phyloP scores from a whole-genome alignment of 1,284 basidiomycete species.

The Ceratobasidium sp. region DNA sequence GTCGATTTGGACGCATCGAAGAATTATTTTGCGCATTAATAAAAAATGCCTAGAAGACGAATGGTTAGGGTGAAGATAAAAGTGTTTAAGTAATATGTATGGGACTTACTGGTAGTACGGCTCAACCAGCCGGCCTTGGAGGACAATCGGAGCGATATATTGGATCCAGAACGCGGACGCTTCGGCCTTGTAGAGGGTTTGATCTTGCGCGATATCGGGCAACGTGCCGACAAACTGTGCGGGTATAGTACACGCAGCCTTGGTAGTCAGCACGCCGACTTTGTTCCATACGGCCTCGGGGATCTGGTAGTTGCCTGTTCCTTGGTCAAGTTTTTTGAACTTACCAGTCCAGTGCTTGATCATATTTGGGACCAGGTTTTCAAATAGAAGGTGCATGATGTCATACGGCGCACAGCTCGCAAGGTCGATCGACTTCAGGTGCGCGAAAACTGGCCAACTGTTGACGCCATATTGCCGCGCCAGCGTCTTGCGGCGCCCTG shows the following conservation, averaged over 20 bases:
- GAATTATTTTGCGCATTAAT: conserved; percentile 28
- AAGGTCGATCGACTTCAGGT: conserved; percentile 33
- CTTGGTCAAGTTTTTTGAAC: conserved; percentile 40
- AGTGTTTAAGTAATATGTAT: no score
- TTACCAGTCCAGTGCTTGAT: conserved; percentile 44
- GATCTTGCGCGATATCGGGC: conserved; percentile 54
- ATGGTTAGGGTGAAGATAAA: no score
- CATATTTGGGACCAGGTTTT: conserved; percentile 45
- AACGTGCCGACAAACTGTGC: neutral
- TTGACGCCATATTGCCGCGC: conserved; percentile 43
- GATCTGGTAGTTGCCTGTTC: no score
- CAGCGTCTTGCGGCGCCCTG: neutral
- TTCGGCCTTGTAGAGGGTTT: conserved; percentile 56
- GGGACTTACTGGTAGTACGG: conserved; percentile 53
- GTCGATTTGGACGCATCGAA: conserved; percentile 14
- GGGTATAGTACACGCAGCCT: conserved; percentile 20
- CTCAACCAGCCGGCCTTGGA: conserved; percentile 51
- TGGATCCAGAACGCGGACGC: conserved; percentile 58
- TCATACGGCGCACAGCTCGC: conserved; percentile 47
- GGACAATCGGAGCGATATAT: conserved; percentile 54
- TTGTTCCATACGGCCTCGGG: neutral
- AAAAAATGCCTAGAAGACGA: conserved; percentile 27
- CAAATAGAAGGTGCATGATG: conserved; percentile 48
- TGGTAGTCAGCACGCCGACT: neutral
- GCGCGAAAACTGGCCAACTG: conserved; percentile 13